phyloP scores from a whole-genome alignment of 176 grass and related monocot species.

The Triticum turgidum region DNA sequence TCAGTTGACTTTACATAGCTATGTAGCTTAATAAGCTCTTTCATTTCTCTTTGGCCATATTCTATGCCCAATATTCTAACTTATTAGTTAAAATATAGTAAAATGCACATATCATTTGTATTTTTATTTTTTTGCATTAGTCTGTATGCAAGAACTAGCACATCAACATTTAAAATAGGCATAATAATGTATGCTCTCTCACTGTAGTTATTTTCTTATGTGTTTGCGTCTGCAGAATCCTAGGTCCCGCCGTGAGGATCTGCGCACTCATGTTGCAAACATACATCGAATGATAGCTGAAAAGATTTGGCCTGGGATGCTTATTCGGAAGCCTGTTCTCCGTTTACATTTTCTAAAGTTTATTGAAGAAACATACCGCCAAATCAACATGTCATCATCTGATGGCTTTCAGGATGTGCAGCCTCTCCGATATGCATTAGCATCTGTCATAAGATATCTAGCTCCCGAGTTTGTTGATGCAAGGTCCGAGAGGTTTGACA shows the following conservation, averaged over 20 bases:
- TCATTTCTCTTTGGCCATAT: background rate
- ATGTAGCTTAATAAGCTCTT: background rate
- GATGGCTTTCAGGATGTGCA: constrained; percentile 89
- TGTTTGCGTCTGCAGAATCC: constrained; percentile 71
- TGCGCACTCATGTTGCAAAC: constrained; percentile 86
- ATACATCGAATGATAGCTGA: constrained; percentile 93
- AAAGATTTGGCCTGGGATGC: constrained; percentile 94
- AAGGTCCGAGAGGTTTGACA: constrained; percentile 82
- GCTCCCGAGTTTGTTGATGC: constrained; percentile 95
- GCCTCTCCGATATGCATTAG: constrained; percentile 87
- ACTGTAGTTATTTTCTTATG: constrained; percentile 17
- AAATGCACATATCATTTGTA: constrained; percentile 5
- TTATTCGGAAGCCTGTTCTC: constrained; percentile 73
- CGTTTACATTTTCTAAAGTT: constrained; percentile 80
- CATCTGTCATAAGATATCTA: constrained; percentile 84
- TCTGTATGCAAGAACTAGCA: background rate
- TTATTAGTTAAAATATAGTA: constrained; percentile 13
- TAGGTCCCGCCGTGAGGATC: constrained; percentile 84
- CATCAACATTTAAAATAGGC: background rate
- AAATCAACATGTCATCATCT: constrained; percentile 42
- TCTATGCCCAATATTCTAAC: background rate
- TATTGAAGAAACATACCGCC: constrained; percentile 90
- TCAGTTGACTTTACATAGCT: constrained; percentile 2
- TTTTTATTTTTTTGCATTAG: constrained; percentile 11
- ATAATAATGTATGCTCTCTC: constrained; percentile 12